Evolutionary conservation across 306 rosid genomes (phyloP).

Genomic region (Crotalaria pallida): DNA sequence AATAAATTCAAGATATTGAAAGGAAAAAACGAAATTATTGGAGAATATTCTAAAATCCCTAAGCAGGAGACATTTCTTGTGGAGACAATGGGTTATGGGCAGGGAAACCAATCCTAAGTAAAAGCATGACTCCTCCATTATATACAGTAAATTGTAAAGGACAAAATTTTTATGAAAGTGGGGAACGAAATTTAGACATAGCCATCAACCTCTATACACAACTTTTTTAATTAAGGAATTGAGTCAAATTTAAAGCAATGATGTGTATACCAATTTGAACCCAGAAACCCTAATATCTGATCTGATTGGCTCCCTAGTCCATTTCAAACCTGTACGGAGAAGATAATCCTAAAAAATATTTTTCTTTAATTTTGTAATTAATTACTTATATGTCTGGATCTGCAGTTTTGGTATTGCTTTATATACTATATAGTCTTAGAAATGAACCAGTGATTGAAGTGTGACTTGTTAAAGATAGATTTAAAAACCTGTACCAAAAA

Average conservation of each 20-base stretch:
- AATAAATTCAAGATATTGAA: not conserved
- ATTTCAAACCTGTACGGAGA: not conserved
- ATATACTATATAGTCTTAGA: not conserved
- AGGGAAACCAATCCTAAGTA: constrained; percentile 19
- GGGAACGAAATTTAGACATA: not conserved
- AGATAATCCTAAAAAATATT: not conserved
- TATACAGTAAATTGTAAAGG: too few relatives aligned
- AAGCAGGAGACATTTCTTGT: not conserved
- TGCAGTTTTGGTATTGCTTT: not conserved
- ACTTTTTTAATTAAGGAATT: not conserved
- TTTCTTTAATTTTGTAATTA: not conserved
- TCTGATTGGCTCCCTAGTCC: not conserved
- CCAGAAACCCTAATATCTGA: constrained; percentile 18
- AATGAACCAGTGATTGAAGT: not conserved
- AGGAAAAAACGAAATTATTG: not conserved
- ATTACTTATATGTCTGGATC: too few relatives aligned
- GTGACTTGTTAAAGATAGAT: not conserved
- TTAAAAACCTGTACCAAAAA: too few relatives aligned
- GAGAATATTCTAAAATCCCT: not conserved
- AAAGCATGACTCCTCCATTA: not conserved
- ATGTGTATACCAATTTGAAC: not conserved
- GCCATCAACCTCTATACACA: not conserved
- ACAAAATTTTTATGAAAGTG: constrained; percentile 3
- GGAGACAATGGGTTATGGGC: constrained; percentile 1
- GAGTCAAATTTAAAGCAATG: not conserved